phyloP scores from a whole-genome alignment of 257 asterid genomes.

The Eustoma russellianum region DNA sequence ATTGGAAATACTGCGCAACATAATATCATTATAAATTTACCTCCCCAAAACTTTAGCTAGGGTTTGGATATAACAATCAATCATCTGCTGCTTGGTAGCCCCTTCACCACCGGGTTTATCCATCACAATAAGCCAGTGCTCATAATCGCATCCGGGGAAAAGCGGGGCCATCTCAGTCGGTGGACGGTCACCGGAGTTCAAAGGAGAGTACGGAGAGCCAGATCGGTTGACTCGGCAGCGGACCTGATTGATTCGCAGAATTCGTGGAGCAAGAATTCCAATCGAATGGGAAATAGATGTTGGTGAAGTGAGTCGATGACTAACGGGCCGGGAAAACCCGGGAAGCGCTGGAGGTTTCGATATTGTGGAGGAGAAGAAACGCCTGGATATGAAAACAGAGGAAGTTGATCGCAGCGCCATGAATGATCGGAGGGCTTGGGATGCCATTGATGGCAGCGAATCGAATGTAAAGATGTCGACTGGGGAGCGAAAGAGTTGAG shows the following conservation, averaged over 20 bases:
- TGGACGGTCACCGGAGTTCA: conserved; percentile 83
- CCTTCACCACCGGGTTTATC: conserved; percentile 99
- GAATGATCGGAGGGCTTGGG: conserved; percentile 41
- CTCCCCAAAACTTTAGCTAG: conserved; percentile 82
- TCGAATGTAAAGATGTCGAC: conserved; percentile 1
- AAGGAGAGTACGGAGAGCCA: conserved; percentile 71
- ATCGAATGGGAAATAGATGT: conserved; percentile 22
- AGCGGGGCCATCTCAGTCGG: conserved; percentile 97
- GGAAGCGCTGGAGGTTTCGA: conserved; percentile 37
- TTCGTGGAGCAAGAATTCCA: conserved; percentile 15
- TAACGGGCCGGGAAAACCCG: conserved; percentile 24
- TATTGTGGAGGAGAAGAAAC: conserved; percentile 37
- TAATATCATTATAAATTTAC: conserved; percentile 17
- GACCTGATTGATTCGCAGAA: conserved; percentile 26
- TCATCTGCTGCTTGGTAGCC: conserved; percentile 84
- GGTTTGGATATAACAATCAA: conserved; percentile 76
- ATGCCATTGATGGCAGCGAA: conserved; percentile 28
- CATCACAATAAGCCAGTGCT: conserved; percentile 97
- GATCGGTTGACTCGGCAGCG: conserved; percentile 69
- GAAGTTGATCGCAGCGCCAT: conserved; percentile 38
- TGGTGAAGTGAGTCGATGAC: conserved; percentile 20
- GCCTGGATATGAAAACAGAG: conserved; percentile 24
- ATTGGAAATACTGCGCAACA: not conserved
- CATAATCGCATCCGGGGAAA: conserved; percentile 91
- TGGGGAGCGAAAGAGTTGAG: conserved; percentile 10